Evolutionary conservation across 805 yeast species (phyloP).

Genomic region (Barnettozyma botsteinii): DNA sequence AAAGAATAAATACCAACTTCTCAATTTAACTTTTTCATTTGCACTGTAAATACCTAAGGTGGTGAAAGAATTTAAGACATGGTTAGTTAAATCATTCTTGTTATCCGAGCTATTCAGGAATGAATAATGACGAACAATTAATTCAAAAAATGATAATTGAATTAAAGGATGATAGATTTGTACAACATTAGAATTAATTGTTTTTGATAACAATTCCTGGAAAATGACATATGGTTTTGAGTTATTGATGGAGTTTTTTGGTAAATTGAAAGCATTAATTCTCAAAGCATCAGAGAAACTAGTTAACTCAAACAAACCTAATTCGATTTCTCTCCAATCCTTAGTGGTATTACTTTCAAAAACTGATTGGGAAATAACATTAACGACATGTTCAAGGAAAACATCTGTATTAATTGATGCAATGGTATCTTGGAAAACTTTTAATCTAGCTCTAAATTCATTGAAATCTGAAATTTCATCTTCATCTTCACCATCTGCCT

Average conservation of each 20-base stretch:
- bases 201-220: conserved; percentile 48
- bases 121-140: conserved; percentile 71
- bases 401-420: conserved; percentile 54
- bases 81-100: conserved; percentile 48
- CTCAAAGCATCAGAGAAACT: conserved; percentile 75
- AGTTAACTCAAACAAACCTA: conserved; percentile 78
- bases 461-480: conserved; percentile 72
- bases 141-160: conserved; percentile 77
- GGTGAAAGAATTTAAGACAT: conserved; percentile 71
- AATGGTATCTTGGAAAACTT: conserved; percentile 79
- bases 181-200: conserved; percentile 42
- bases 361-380: conserved; percentile 50
- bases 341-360: conserved; percentile 25
- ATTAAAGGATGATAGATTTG: conserved; percentile 72
- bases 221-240: conserved; percentile 62
- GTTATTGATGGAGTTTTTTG: conserved; percentile 56
- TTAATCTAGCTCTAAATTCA: conserved; percentile 71
- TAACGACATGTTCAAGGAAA: conserved; percentile 52
- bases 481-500: conserved; percentile 65
- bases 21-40: conserved; percentile 65
- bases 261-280: conserved; percentile 67
- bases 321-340: conserved; percentile 80
- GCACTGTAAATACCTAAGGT: conserved; percentile 78
- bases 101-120: conserved; percentile 44
- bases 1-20: conserved; percentile 88